Evolutionary conservation across 139 green algal genomes (phyloP), one percentile per base, ranked within the genome.

Genomic region (Spirogloea muscicola): DNA sequence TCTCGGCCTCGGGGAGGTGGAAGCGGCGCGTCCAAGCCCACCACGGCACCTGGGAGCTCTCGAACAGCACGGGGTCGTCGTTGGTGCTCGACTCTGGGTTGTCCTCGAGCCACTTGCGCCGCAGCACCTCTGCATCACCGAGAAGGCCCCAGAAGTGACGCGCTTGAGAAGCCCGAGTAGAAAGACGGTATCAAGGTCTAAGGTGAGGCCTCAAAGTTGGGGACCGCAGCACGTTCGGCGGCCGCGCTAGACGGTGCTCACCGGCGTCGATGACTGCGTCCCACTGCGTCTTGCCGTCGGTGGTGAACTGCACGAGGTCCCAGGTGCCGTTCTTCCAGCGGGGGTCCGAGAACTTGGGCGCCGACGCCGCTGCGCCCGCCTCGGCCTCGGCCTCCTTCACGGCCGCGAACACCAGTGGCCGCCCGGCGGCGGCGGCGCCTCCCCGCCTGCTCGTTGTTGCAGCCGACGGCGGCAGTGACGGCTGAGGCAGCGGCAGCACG

Each of bases 1-100:
- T 80, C 66, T 88, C 84, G 25, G 84, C 84, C 58, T 88, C 73
- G n/a, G 84, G 84, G 1, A 88, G 79, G 65, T 88, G 84, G 79
- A 88, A 88, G 41, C 84, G 84, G 16, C 43, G 71, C 27, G 87
- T 69, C 84, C 84, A 88, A 2, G 72, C 84, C 72, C 68, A 84
- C 84, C 72, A 86, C 39, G 84, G 84, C 58, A 88, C 51, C 4
- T 70, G 55, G 18, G 49, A 68, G 6, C 52, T 79, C 63, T 88
- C 83, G 49, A 88, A 88, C 57, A 61, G 9, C 21, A 87, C 82
- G 18, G 61, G 65, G 34, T 83, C 79, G 36, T 88, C 78, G 46
- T 84, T 74, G 42, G 58, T 76, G 38, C 59, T 83, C 0, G 80
- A 76, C 13, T 64, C 49, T 38, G 84, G 84, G 42, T 40, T 76